These are phyloP conservation scores for Chaetomium sp. DNA, from an alignment of 2,329 filamentous ascomycete genomes.

Conservation along the genomic window DNA sequence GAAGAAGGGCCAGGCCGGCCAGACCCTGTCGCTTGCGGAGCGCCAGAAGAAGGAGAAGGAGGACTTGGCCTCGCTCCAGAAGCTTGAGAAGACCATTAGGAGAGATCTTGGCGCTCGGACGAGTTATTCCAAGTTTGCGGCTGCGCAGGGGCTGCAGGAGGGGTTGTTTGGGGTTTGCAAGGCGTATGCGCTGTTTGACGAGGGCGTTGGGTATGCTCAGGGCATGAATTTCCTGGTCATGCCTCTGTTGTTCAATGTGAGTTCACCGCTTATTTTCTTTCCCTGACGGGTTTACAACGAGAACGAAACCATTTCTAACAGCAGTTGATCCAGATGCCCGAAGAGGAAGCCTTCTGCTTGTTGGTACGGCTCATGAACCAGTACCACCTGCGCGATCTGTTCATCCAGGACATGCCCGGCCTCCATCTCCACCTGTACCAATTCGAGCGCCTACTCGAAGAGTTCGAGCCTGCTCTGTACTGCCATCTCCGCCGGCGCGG, in stretches of 20 bases:
- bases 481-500: conserved; percentile 85
- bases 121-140: conserved; percentile 93
- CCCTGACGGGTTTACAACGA: too few relatives aligned
- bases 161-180: conserved; percentile 94
- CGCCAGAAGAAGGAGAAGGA: conserved; percentile 74
- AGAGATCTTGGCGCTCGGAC: conserved; percentile 87
- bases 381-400: conserved; percentile 86
- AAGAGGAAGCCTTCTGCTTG: conserved; percentile 92
- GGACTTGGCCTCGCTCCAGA: conserved; percentile 65
- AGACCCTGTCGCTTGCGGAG: conserved; percentile 57
- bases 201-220: conserved; percentile 91
- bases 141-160: conserved; percentile 85
- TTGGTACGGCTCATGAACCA: conserved; percentile 95
- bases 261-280: conserved; percentile 25
- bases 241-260: conserved; percentile 88
- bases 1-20: conserved; percentile 58
- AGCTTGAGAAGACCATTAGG: conserved; percentile 85
- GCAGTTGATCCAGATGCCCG: conserved; percentile 63
- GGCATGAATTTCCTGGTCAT: conserved; percentile 99
- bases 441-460: conserved; percentile 89
- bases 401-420: conserved; percentile 92
- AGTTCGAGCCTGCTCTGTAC: conserved; percentile 87
- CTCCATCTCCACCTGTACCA: conserved; percentile 90
- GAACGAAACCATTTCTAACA: neutral
- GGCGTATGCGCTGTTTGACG: conserved; percentile 92